These are phyloP conservation scores for Solanum chilense DNA, from an alignment of 257 asterid genomes.

Conservation along the genomic window DNA sequence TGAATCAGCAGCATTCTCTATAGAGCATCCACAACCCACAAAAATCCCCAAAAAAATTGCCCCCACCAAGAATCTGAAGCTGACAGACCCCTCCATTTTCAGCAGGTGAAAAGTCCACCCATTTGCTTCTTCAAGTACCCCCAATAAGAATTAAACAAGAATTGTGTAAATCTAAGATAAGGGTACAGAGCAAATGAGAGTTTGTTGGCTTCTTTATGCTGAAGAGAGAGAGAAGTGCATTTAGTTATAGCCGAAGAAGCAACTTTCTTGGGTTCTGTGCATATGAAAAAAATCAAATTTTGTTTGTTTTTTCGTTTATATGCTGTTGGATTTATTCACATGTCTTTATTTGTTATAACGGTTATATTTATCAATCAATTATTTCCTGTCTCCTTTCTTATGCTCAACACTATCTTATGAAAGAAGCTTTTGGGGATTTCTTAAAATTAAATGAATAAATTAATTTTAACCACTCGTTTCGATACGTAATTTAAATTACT, in stretches of 20 bases:
- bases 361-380: not conserved
- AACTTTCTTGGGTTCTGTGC: not conserved
- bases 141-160: not conserved
- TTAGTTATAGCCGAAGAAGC: not conserved
- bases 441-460: not conserved
- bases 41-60: conserved; percentile 35
- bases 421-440: not conserved
- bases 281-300: not conserved
- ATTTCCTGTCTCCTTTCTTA: not conserved
- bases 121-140: not conserved
- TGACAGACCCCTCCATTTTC: conserved; percentile 38
- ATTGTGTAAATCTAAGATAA: not conserved
- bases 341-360: not conserved
- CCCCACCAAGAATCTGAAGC: conserved; percentile 14
- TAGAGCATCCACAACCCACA: conserved; percentile 27
- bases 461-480: no score
- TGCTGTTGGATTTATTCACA: not conserved
- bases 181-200: not conserved
- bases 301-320: not conserved
- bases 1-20: conserved; percentile 2
- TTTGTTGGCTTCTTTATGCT: not conserved
- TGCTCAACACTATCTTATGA: not conserved
- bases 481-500: no score
- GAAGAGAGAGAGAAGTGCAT: not conserved
- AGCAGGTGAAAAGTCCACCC: not conserved